Base-by-base conservation (phyloP, 2,329 filamentous ascomycete genomes). In the Claviceps paspali region DNA sequence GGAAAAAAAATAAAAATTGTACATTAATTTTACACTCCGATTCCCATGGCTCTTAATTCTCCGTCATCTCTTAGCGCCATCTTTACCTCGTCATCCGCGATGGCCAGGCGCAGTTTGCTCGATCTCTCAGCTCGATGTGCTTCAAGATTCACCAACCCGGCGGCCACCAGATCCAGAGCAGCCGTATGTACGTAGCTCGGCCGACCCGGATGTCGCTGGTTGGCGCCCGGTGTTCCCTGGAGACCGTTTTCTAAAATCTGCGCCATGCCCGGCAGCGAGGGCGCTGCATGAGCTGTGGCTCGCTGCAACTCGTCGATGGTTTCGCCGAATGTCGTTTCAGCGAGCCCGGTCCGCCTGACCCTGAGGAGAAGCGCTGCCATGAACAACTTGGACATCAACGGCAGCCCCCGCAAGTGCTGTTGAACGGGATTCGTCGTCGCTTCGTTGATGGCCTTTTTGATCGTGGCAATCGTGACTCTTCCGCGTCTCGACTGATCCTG, bases 401-500 rank as follows among this genome's bases (percentile, higher is more conserved):
- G 84, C 17, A 96, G 70, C 14, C 77, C 73, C 35, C 85, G 81
- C 26, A 98, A 70, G 52, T 86, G 86, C 54, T 91, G 84, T 53
- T 95, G 88, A 40, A 95, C 65, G 2, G 91, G 91, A 39, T 84
- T 94, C 4, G 82, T 86, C 1, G 88, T 96, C 5, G 88, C 87
- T 62, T 98, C 91, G 50, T 82, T 83, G 57, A 98, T 96, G 26
- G 91, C 91, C 52, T 83, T 78, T 57, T 93, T 93, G 55, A 96
- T 82, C 4, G 85, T 95, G 36, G 82, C 77, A 51, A 96, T 95
- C 1, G 86, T 95, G 29, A 98, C 91, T 36, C 79, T 72, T 39
- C 60, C 51, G 9, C 49, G 48, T n/a, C 48, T 49, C 11, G 21
- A 5, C 10, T 42, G 40, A 35, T 51, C 49, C 33, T 53, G 49